Base-by-base conservation (phyloP, 345 rosid genomes). In the Corchorus olitorius region DNA sequence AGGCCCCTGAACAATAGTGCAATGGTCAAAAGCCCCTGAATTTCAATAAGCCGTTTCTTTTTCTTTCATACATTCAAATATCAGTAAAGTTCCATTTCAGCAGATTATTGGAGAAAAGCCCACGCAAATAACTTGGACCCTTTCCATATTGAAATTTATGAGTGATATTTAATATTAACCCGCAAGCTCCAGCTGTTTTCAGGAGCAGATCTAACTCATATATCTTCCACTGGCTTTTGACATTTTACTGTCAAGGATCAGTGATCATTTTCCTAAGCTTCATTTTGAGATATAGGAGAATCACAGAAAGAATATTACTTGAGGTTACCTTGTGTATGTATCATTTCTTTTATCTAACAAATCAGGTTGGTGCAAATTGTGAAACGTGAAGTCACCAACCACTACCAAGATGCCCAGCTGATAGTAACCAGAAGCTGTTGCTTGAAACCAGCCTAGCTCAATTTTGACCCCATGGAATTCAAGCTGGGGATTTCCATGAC, bases 381-480 rank as follows among this genome's bases (percentile, higher is more conserved):
- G 83, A 68, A 84, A 59, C 75, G 87, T 80, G 83, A 84, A 86
- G 80, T 89, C 96, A 74, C 91, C 92, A 60, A 84, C 81, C 52
- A 87, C 88, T 75, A 91, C 98, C 82, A 96, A 88, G 77, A 93
- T 83, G 80, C 99, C 99, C 75, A 93, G 87, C 78, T 96, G 99
- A 89, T 91, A 96, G 84, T 93, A 93, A 78, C 98, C 98, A 73
- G 98, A 96, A 77, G 99, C 96, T 78, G 98, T 92, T 52, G 97
- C 94, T 84, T 96, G 99, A 85, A 96, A 96, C 99, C 99, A 96
- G 63, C 98, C 98, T 27, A 92, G 87, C 83, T 91, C 97, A 77
- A 92, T 80, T 87, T 89, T 88, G 65, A 90, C 97, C 45, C 96
- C 92, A 67, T 93, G 99, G 74, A 95, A 91, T 76, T 92, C 97